phyloP scores from a whole-genome alignment of 2,329 filamentous ascomycete species.

The Colletotrichum lini region DNA sequence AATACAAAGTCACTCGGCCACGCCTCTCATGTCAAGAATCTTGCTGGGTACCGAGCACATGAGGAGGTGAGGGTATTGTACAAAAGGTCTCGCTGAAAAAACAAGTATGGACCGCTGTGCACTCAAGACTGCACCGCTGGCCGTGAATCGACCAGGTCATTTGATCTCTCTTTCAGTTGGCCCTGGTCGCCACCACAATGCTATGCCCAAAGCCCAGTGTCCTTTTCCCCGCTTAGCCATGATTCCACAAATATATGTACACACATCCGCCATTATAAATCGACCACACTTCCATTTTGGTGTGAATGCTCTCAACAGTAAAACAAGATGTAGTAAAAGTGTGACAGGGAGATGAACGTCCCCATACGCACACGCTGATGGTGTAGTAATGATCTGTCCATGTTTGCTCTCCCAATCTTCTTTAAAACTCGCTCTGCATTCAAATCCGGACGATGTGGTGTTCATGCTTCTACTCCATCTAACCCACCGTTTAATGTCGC shows the following conservation, averaged over 20 bases:
- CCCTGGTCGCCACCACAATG: slow-evolving; percentile 30
- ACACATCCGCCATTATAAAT: slow-evolving; percentile 31
- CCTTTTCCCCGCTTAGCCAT: slow-evolving; percentile 33
- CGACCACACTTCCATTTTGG: not conserved
- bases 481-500: not conserved
- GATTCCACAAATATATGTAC: slow-evolving; percentile 26
- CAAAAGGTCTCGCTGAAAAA: slow-evolving; percentile 2
- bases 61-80: not conserved
- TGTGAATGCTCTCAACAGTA: slow-evolving; percentile 15
- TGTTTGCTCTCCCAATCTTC: not conserved
- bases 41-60: not conserved
- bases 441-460: not conserved
- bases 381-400: slow-evolving; percentile 3
- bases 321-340: slow-evolving; percentile 25
- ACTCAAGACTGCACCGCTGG: slow-evolving; percentile 18
- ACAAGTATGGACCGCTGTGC: slow-evolving; percentile 2
- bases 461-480: not conserved
- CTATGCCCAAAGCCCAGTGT: slow-evolving; percentile 35
- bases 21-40: not conserved
- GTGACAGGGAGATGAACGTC: slow-evolving; percentile 1
- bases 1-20: slow-evolving; percentile 12
- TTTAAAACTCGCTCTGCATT: not conserved
- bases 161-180: not conserved
- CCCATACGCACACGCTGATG: not conserved
- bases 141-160: not conserved